These are phyloP conservation scores for Fagus sylvatica DNA, from an alignment of 306 rosid species.

Conservation along the genomic window DNA sequence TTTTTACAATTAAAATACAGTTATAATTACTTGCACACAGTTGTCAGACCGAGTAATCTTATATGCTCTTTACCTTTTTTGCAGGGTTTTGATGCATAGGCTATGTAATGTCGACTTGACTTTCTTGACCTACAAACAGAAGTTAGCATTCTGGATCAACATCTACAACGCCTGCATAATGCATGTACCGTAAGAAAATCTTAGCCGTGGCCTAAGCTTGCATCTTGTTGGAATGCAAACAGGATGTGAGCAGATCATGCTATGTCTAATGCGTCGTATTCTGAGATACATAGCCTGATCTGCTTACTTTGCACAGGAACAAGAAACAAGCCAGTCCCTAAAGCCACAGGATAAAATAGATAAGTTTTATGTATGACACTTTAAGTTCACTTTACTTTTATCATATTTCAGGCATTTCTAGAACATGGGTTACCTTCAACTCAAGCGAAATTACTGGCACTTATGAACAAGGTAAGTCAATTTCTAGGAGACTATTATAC, in stretches of 20 bases:
- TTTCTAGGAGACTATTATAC: neutral
- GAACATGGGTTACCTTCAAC: conserved; percentile 82
- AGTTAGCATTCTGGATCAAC: conserved; percentile 96
- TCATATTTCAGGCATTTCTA: conserved; percentile 71
- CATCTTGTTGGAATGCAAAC: too few relatives aligned
- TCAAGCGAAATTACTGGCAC: conserved; percentile 60
- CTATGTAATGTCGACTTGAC: conserved; percentile 65
- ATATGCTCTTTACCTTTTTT: neutral
- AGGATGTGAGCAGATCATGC: too few relatives aligned
- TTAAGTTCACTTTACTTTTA: conserved; percentile 1
- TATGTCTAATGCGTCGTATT: too few relatives aligned
- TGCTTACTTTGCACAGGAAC: too few relatives aligned
- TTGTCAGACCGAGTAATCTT: neutral
- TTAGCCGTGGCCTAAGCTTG: neutral
- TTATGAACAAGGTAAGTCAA: conserved; percentile 75
- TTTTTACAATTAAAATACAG: neutral
- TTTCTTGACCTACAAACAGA: conserved; percentile 80
- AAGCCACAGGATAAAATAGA: neutral
- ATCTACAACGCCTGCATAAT: conserved; percentile 90
- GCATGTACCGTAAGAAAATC: conserved; percentile 94
- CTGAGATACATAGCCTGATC: too few relatives aligned
- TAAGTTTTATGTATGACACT: conserved; percentile 1
- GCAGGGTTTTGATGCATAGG: conserved; percentile 65
- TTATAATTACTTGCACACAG: neutral
- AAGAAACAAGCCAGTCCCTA: conserved; percentile 6